Evolutionary conservation across 2,329 filamentous ascomycete genomes (phyloP).

Genomic region (Cladosporium sp.): DNA sequence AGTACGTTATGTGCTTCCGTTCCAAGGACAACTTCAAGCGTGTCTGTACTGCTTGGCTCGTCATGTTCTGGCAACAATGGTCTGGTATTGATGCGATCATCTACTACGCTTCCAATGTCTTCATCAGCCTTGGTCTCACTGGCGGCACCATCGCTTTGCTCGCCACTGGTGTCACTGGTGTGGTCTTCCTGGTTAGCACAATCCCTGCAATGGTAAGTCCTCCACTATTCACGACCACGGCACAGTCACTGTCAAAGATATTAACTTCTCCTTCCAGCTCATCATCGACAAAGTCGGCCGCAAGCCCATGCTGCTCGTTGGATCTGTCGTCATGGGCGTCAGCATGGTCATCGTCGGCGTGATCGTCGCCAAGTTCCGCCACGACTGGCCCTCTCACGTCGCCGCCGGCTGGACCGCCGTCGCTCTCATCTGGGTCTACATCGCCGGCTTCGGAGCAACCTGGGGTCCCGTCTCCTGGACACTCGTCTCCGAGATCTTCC

Average conservation of each 20-base stretch:
- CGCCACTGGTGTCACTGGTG: slow-evolving; percentile 6
- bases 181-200: slow-evolving; percentile 5
- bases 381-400: slow-evolving; percentile 10
- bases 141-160: slow-evolving; percentile 3
- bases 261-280: not conserved
- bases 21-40: slow-evolving; percentile 22
- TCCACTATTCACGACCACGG: not conserved
- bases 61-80: slow-evolving; percentile 29
- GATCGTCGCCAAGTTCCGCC: slow-evolving; percentile 6
- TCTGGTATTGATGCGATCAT: slow-evolving; percentile 45
- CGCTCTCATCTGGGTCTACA: slow-evolving; percentile 24
- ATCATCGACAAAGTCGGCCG: slow-evolving; percentile 29
- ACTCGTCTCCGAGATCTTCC: slow-evolving; percentile 57
- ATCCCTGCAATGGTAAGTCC: slow-evolving; percentile 1
- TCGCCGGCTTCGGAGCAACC: slow-evolving; percentile 50
- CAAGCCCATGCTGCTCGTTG: slow-evolving; percentile 37
- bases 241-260: not conserved
- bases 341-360: slow-evolving; percentile 24
- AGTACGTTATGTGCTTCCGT: slow-evolving; percentile 16
- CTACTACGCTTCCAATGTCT: slow-evolving; percentile 40
- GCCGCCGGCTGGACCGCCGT: slow-evolving; percentile 38
- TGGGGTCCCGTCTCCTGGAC: slow-evolving; percentile 39
- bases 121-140: not conserved
- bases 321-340: slow-evolving; percentile 15
- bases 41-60: slow-evolving; percentile 18